Evolutionary conservation across 2,329 filamentous ascomycete genomes (phyloP).

Genomic region (Dactylellina leptospora): DNA sequence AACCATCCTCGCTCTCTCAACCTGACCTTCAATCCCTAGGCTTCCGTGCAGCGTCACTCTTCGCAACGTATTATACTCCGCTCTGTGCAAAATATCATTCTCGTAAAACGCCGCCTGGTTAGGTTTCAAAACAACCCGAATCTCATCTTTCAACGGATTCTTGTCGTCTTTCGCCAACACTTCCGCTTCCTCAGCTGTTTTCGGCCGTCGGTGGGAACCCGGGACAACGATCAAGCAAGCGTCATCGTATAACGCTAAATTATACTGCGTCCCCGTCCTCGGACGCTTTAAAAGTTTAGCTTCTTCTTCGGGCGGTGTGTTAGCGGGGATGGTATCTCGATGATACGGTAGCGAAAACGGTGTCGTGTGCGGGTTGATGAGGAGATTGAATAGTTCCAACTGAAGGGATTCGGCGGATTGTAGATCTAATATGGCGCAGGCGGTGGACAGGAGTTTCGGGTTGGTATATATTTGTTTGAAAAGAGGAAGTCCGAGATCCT

Average conservation of each 20-base stretch:
- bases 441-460: conserved; percentile 30
- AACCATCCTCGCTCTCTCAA: conserved; percentile 48
- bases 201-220: conserved; percentile 52
- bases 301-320: conserved; percentile 41
- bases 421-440: conserved; percentile 30
- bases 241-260: conserved; percentile 52
- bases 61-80: conserved; percentile 47
- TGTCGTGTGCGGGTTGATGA: conserved; percentile 53
- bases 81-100: conserved; percentile 53
- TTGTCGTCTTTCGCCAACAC: conserved; percentile 35
- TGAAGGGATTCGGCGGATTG: conserved; percentile 38
- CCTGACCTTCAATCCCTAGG: conserved; percentile 38
- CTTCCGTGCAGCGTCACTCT: conserved; percentile 50
- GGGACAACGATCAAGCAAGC: conserved; percentile 53
- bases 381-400: conserved; percentile 52
- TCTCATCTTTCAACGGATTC: conserved; percentile 35
- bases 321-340: conserved; percentile 50
- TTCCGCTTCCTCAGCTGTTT: conserved; percentile 44
- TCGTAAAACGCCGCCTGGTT: conserved; percentile 54
- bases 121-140: conserved; percentile 49
- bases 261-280: conserved; percentile 53
- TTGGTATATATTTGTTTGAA: conserved; percentile 49
- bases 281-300: conserved; percentile 30
- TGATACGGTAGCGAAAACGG: conserved; percentile 51
- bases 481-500: conserved; percentile 41